Evolutionary conservation across 2,329 filamentous ascomycete genomes (phyloP), one percentile per base, ranked within the genome.

Genomic region (Epichloe baconii): DNA sequence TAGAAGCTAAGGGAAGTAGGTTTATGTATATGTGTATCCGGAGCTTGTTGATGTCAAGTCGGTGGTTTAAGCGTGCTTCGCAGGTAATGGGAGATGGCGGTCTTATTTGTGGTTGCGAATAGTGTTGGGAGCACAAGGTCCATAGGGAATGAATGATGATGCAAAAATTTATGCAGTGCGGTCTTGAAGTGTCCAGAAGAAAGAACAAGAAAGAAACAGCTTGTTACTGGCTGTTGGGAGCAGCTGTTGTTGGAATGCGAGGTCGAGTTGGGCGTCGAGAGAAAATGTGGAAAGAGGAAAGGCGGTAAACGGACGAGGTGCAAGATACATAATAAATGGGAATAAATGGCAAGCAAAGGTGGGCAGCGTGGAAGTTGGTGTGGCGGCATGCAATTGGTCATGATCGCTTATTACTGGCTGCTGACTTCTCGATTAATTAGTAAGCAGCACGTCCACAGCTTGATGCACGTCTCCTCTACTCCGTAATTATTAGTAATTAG

Each of bases 321-420:
- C 34, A 47, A 50, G 47, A 43, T 21, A 35, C 6, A 48, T 48
- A 23, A 26, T 7, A 26, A 26, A 7, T 26, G 23, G 23, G 23
- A 23, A 23, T 6, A 31, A 35, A 41, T 34, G n/a, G 42, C 43
- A 34, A 40, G 37, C 15, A 34, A 11, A 38, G 21, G 31, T 38
- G 44, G 44, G 44, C 47, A 44, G 49, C 49, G 44, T 46, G 47
- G n/a, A 21, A 11, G 35, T 47, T 47, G 45, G 14, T 14, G 45
- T 15, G 19, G 34, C 35, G 19, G 34, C 35, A 21, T 17, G 45
- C 35, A n/a, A 15, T 42, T 23, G 23, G 40, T 42, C 40, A 23
- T 42, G 40, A 23, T 19, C 40, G 17, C 40, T n/a, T n/a, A 4
- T 23, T 19, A 42, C 40, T 42, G 40, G 40, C 19, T 5, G 19